These are phyloP conservation scores for Nicotiana obtusifolia DNA, from an alignment of 257 asterid genomes.

Conservation along the genomic window DNA sequence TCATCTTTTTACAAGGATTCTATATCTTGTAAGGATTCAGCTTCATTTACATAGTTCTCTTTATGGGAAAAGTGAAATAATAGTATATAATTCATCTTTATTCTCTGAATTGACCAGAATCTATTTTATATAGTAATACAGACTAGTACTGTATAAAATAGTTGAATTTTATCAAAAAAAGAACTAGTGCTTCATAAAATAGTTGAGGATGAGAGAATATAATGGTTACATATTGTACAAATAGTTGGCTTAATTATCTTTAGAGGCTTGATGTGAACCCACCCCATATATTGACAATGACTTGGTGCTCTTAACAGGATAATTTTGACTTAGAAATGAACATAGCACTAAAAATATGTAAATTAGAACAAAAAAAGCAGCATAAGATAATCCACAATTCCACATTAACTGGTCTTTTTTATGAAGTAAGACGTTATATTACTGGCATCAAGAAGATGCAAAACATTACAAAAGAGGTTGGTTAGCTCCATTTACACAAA, in stretches of 20 bases:
- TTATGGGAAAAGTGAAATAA: too few species aligned
- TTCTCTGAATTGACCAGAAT: too few species aligned
- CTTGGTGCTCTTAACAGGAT: neutral
- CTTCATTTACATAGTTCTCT: too few species aligned
- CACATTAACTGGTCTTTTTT: too few species aligned
- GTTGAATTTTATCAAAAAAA: neutral
- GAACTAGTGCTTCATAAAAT: neutral
- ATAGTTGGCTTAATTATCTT: neutral
- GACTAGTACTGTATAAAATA: neutral
- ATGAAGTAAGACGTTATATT: too few species aligned
- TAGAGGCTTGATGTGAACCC: neutral
- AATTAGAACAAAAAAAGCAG: neutral
- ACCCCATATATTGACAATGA: neutral
- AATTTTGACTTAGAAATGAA: neutral
- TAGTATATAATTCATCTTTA: too few species aligned
- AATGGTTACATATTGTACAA: neutral
- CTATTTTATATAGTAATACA: too few species aligned
- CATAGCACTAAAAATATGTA: neutral
- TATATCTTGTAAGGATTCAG: too few species aligned
- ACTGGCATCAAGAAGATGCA: too few species aligned
- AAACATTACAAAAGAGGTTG: too few species aligned
- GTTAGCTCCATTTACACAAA: too few species aligned
- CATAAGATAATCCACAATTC: neutral
- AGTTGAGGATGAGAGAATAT: neutral
- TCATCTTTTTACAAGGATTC: too few species aligned